Evolutionary conservation across 139 green algal species (phyloP).

Genomic region (Volvox africanus): DNA sequence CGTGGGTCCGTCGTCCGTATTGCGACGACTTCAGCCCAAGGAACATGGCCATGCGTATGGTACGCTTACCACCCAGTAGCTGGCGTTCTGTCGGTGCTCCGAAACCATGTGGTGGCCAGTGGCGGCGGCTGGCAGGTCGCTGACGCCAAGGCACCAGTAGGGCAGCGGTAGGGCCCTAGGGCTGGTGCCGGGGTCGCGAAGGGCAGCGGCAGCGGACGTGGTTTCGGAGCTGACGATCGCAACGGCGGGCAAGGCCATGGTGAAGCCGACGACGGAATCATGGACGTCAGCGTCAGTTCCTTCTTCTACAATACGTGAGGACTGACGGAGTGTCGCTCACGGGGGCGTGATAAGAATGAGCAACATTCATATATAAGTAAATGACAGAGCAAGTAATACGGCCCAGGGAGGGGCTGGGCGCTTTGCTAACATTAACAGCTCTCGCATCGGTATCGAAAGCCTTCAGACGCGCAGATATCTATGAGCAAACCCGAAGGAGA

Average conservation of each 20-base stretch:
- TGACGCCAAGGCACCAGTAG: background rate
- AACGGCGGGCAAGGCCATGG: background rate
- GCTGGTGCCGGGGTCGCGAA: background rate
- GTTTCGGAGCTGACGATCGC: background rate
- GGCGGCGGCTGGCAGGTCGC: background rate
- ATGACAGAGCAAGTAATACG: too few species aligned
- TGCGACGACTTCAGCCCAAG: constrained; percentile 25
- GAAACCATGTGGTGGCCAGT: background rate
- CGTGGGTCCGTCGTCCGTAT: too few species aligned
- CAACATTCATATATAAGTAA: too few species aligned
- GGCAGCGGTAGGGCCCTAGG: background rate
- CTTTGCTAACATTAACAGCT: too few species aligned
- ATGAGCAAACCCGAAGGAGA: too few species aligned
- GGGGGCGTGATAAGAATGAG: too few species aligned
- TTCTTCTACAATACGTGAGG: background rate
- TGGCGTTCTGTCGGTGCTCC: constrained; percentile 71
- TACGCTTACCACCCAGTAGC: constrained; percentile 75
- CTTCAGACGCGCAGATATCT: too few species aligned
- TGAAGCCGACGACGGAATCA: background rate
- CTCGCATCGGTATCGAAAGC: too few species aligned
- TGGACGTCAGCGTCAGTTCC: background rate
- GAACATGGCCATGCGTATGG: constrained; percentile 74
- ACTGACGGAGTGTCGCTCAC: too few species aligned
- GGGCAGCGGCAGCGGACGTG: background rate
- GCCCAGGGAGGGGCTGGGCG: too few species aligned